Evolutionary conservation across 2,329 filamentous ascomycete genomes (phyloP).

Genomic region (Apiospora hydei): DNA sequence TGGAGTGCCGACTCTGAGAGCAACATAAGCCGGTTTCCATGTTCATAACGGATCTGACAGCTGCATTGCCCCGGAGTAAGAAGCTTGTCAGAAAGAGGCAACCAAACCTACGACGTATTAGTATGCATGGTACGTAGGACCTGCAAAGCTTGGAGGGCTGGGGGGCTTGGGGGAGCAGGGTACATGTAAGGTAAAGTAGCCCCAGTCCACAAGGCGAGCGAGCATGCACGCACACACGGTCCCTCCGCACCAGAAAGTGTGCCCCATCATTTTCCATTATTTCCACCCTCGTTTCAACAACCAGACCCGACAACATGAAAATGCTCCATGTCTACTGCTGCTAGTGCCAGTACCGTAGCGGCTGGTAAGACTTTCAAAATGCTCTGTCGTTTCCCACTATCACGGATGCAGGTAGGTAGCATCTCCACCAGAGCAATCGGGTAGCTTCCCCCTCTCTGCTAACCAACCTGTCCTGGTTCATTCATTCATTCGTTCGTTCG

Average conservation of each 20-base stretch:
- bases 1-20: background rate
- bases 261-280: background rate
- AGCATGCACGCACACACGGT: background rate
- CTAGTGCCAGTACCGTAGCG: background rate
- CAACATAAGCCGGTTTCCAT: conserved; percentile 18
- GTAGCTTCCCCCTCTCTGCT: background rate
- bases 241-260: background rate
- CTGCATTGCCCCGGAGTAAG: conserved; percentile 13
- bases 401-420: background rate
- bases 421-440: background rate
- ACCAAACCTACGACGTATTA: conserved; percentile 11
- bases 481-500: background rate
- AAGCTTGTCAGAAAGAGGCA: conserved; percentile 7
- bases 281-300: conserved; percentile 10
- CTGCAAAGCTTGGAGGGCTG: background rate
- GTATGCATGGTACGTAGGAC: background rate
- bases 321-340: background rate
- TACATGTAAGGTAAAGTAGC: background rate
- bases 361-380: background rate
- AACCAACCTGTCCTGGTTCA: background rate
- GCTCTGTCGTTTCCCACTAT: background rate
- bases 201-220: conserved; percentile 13
- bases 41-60: conserved; percentile 19
- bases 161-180: background rate
- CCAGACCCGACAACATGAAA: background rate